Conservation (phyloP, 1,139 yeast species). For the Blastobotrys ciferrii region DNA sequence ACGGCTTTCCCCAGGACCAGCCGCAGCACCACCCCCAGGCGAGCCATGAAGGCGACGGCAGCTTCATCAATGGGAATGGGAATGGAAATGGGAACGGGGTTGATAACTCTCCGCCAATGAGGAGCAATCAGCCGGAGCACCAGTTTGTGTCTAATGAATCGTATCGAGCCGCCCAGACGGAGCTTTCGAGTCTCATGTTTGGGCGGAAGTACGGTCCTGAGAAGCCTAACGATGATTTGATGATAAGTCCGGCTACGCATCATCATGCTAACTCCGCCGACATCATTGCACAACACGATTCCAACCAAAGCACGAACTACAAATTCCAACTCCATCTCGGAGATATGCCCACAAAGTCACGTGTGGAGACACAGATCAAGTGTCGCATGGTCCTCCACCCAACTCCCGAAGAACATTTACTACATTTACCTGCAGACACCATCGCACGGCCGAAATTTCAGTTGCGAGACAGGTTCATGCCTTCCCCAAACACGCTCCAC, state of each 20-base stretch:
- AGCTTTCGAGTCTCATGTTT: slow-evolving; percentile 22
- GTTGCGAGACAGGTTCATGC: slow-evolving; percentile 44
- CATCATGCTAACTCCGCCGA: slow-evolving; percentile 10
- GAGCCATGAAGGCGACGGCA: background rate
- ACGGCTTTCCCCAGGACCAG: background rate
- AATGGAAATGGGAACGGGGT: background rate
- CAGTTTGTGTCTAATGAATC: slow-evolving; percentile 9
- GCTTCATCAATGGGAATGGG: background rate
- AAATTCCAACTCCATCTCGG: slow-evolving; percentile 59
- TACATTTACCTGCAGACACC: slow-evolving; percentile 82
- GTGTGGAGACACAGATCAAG: slow-evolving; percentile 95
- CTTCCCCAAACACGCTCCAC: slow-evolving; percentile 31
- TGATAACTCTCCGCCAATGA: background rate
- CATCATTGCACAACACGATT: slow-evolving; percentile 1
- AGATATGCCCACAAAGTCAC: slow-evolving; percentile 71
- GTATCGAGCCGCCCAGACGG: slow-evolving; percentile 22
- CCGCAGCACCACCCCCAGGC: background rate
- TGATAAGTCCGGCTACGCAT: background rate
- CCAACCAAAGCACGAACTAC: slow-evolving; percentile 10
- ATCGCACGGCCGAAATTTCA: slow-evolving; percentile 81
- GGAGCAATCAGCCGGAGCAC: slow-evolving; percentile 1
- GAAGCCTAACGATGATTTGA: slow-evolving; percentile 1
- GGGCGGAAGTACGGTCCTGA: slow-evolving; percentile 19
- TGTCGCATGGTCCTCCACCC: slow-evolving; percentile 66
- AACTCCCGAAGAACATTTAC: slow-evolving; percentile 67